Conservation (phyloP, 2,329 filamentous ascomycete species). For the Pseudogymnoascus verrucosus region DNA sequence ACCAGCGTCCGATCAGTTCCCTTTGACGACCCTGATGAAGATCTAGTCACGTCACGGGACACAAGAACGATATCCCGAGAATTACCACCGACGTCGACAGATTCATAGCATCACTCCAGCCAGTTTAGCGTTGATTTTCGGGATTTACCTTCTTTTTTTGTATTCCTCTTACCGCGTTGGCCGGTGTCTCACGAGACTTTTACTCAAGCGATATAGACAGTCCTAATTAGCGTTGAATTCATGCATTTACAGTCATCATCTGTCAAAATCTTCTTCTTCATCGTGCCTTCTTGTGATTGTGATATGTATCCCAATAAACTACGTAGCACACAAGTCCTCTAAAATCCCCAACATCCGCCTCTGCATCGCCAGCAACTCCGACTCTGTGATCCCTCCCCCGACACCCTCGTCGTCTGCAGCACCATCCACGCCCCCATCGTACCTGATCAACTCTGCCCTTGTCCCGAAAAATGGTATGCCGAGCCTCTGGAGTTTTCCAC, state of each 20-base stretch:
- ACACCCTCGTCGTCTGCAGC: slow-evolving; percentile 12
- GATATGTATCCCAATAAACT: not conserved
- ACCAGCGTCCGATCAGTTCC: not conserved
- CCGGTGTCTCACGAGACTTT: not conserved
- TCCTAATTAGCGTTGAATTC: not conserved
- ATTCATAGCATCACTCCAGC: not conserved
- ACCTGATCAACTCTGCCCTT: slow-evolving; percentile 33
- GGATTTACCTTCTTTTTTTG: not conserved
- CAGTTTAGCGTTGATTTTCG: not conserved
- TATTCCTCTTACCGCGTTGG: not conserved
- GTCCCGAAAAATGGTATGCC: slow-evolving; percentile 55
- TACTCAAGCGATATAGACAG: not conserved
- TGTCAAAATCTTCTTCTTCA: not conserved
- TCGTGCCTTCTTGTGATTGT: not conserved
- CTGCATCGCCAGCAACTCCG: slow-evolving; percentile 37
- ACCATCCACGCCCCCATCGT: slow-evolving; percentile 24
- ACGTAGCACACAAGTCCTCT: slow-evolving; percentile 37
- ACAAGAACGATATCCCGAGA: not conserved
- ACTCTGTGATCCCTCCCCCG: slow-evolving; percentile 29
- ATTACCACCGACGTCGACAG: not conserved
- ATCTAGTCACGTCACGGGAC: not conserved
- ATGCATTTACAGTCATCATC: not conserved
- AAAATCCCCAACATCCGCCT: slow-evolving; percentile 41
- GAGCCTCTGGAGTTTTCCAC: slow-evolving; percentile 44
- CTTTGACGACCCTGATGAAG: not conserved